A percentile compares a stretch with the other conserved stretches of the same genome.
These are phyloP conservation scores for Pestalotiopsis sp. DNA, from an alignment of 2,329 filamentous ascomycete genomes.

Conservation along the genomic window DNA sequence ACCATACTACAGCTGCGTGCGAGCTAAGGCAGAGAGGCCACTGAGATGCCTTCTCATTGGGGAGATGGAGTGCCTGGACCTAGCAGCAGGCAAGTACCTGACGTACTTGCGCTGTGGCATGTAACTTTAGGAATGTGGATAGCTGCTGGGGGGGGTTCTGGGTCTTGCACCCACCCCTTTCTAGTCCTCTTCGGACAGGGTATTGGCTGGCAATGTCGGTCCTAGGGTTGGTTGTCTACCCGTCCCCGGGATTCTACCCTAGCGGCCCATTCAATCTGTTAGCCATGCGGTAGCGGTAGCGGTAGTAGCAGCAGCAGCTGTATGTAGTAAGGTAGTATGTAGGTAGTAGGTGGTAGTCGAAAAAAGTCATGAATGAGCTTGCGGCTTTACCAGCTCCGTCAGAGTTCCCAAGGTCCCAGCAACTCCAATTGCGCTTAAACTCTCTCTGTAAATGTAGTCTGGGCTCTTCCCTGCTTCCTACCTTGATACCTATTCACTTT, in stretches of 20 bases:
- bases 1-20: not conserved
- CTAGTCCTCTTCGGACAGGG: not conserved
- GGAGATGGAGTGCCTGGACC: not conserved
- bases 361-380: not conserved
- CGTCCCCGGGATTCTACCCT: conserved; percentile 14
- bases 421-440: conserved; percentile 17
- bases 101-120: not conserved
- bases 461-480: conserved; percentile 2
- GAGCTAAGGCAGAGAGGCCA: not conserved
- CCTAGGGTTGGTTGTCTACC: conserved; percentile 14
- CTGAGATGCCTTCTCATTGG: not conserved
- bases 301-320: too few species aligned
- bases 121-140: not conserved
- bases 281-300: not conserved
- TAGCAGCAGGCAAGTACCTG: not conserved
- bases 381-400: conserved; percentile 12
- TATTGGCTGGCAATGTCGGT: conserved; percentile 12
- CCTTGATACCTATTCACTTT: not conserved
- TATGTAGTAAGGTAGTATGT: too few species aligned
- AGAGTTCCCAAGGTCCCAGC: conserved; percentile 6
- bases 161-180: not conserved
- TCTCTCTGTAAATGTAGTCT: not conserved
- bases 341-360: too few species aligned
- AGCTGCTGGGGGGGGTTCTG: not conserved
- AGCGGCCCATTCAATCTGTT: conserved; percentile 10